These are phyloP conservation scores for Termitomyces sp. DNA, from an alignment of 768 basidiomycete species.

Conservation along the genomic window DNA sequence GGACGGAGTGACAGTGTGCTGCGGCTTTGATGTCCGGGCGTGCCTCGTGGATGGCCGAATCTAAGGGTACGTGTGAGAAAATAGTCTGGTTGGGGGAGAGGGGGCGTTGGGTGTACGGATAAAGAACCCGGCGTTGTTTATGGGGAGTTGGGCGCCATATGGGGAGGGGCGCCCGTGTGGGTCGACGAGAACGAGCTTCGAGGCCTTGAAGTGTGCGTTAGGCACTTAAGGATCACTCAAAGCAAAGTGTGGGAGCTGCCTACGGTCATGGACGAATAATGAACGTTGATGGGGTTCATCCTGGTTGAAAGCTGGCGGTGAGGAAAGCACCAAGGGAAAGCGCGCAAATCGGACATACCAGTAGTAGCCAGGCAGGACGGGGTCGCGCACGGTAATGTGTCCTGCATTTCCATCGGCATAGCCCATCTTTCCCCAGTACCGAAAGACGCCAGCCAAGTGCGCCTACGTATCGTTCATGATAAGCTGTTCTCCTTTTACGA, in stretches of 20 bases:
- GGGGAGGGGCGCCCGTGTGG: slow-evolving; percentile 25
- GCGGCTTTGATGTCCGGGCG: slow-evolving; percentile 48
- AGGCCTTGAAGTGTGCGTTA: slow-evolving; percentile 17
- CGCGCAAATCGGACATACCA: slow-evolving; percentile 13
- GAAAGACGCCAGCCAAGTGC: slow-evolving; percentile 27
- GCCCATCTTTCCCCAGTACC: slow-evolving; percentile 36
- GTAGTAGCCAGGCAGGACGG: slow-evolving; percentile 27
- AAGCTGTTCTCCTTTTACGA: neutral
- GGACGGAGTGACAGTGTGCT: slow-evolving; percentile 46
- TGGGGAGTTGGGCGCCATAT: slow-evolving; percentile 28
- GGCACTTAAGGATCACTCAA: neutral
- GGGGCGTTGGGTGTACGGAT: slow-evolving; percentile 18
- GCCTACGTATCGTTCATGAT: slow-evolving; percentile 10
- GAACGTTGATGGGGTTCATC: slow-evolving; percentile 29
- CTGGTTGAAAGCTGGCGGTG: slow-evolving; percentile 4
- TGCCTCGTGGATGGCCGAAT: slow-evolving; percentile 44
- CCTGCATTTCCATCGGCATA: slow-evolving; percentile 50
- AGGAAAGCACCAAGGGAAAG: neutral
- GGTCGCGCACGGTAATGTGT: slow-evolving; percentile 48
- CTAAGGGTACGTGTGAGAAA: slow-evolving; percentile 1
- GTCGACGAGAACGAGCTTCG: slow-evolving; percentile 27
- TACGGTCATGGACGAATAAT: slow-evolving; percentile 27
- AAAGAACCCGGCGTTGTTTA: slow-evolving; percentile 26
- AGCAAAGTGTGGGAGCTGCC: neutral
- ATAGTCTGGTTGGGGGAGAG: neutral